These are phyloP conservation scores for Eremothecium coryli DNA, from an alignment of 1,139 yeast genomes.

Conservation along the genomic window DNA sequence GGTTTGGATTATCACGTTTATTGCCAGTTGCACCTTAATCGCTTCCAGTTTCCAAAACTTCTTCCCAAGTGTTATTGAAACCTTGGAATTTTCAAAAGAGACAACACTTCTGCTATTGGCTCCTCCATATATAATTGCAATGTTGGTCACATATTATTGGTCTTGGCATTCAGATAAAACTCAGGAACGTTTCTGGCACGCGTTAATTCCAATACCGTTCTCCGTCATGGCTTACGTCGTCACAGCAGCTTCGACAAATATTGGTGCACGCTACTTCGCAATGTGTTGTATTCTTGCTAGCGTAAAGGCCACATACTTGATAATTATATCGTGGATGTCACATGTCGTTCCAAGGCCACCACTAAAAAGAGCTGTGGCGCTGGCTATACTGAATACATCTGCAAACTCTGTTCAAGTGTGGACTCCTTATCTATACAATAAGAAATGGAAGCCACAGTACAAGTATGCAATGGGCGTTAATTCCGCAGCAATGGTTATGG, in stretches of 20 bases:
- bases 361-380: conserved; percentile 44
- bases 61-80: conserved; percentile 51
- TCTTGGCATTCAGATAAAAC: conserved; percentile 50
- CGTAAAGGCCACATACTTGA: conserved; percentile 47
- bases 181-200: conserved; percentile 49
- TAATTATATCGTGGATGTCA: conserved; percentile 49
- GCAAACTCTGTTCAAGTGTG: conserved; percentile 47
- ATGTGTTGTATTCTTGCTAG: conserved; percentile 57
- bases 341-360: conserved; percentile 45
- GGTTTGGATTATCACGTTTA: conserved; percentile 40
- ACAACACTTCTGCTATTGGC: conserved; percentile 49
- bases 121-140: conserved; percentile 52
- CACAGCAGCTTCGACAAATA: conserved; percentile 45
- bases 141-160: conserved; percentile 44
- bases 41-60: conserved; percentile 52
- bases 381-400: conserved; percentile 44
- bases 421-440: conserved; percentile 44
- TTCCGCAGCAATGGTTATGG: conserved; percentile 38
- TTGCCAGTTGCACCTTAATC: conserved; percentile 44
- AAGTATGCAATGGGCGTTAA: conserved; percentile 41
- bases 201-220: conserved; percentile 37
- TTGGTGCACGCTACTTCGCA: conserved; percentile 52
- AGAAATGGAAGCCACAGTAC: conserved; percentile 38
- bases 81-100: conserved; percentile 42
- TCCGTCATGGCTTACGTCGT: conserved; percentile 45